Evolutionary conservation across 768 basidiomycete genomes (phyloP).

Genomic region (Sarcodon aspratus): DNA sequence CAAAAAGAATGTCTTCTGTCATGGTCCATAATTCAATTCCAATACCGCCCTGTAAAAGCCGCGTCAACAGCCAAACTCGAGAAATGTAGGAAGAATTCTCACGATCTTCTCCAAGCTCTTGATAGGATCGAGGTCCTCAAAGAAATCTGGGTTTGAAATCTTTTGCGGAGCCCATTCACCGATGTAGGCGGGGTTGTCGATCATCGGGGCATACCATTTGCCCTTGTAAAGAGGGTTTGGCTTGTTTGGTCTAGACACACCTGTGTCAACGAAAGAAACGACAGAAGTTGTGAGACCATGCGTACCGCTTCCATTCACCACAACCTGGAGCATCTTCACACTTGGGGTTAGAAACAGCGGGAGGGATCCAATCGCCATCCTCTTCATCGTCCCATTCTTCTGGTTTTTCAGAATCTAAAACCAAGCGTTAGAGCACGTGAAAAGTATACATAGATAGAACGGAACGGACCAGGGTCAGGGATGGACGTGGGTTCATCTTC

Average conservation of each 20-base stretch:
- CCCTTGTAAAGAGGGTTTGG: conserved; percentile 95
- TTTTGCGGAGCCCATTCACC: conserved; percentile 88
- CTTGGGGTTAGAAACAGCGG: conserved; percentile 80
- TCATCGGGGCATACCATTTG: conserved; percentile 91
- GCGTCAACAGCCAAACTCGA: background rate
- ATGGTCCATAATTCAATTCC: conserved; percentile 99
- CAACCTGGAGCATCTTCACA: conserved; percentile 88
- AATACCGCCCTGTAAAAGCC: conserved; percentile 58
- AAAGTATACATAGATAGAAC: conserved; percentile 6
- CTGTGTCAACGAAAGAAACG: background rate
- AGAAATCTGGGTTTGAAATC: conserved; percentile 86
- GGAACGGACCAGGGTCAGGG: conserved; percentile 69
- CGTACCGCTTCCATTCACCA: conserved; percentile 83
- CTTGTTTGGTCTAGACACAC: conserved; percentile 54
- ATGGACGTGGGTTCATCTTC: conserved; percentile 73
- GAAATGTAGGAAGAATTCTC: conserved; percentile 14
- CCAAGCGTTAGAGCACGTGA: background rate
- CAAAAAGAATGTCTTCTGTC: conserved; percentile 91
- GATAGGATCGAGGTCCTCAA: conserved; percentile 77
- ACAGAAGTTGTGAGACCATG: background rate
- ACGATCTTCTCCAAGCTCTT: conserved; percentile 82
- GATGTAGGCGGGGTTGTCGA: conserved; percentile 97
- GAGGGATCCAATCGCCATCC: conserved; percentile 97
- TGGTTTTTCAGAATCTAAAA: conserved; percentile 76
- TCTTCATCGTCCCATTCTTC: conserved; percentile 99